Percentiles rank a stretch among this genome's conserved stretches.
Conservation (phyloP, 2,329 filamentous ascomycete species). For the Rachicladosporium sp. region DNA sequence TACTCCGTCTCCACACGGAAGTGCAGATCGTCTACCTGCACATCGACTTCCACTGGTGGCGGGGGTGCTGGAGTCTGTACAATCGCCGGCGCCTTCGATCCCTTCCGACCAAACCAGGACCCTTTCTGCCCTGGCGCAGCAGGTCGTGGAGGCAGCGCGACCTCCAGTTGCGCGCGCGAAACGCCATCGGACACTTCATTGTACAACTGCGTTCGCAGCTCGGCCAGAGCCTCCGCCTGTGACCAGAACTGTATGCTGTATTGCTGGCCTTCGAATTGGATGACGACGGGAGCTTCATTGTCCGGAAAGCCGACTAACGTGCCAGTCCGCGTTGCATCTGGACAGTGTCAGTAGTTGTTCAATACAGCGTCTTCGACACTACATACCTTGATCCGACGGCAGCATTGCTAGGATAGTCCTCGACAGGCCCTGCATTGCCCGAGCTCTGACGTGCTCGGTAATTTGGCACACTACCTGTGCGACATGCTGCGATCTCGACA, state of each 20-base stretch:
- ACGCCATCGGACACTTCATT: conserved; percentile 9
- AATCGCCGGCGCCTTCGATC: conserved; percentile 6
- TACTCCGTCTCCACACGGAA: conserved; percentile 32
- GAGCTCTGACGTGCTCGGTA: conserved; percentile 12
- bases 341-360: conserved; percentile 4
- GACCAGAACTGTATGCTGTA: conserved; percentile 22
- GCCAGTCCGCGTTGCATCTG: conserved; percentile 12
- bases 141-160: conserved; percentile 4
- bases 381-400: conserved; percentile 21
- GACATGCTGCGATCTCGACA: conserved; percentile 21
- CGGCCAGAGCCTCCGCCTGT: conserved; percentile 17
- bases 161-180: not conserved
- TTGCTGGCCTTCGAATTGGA: conserved; percentile 18
- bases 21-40: conserved; percentile 27
- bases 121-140: conserved; percentile 5
- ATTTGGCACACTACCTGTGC: conserved; percentile 16
- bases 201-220: conserved; percentile 14
- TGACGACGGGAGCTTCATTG: conserved; percentile 15
- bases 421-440: conserved; percentile 18
- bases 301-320: conserved; percentile 15
- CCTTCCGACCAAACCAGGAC: conserved; percentile 14
- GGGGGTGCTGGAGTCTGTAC: not conserved
- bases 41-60: conserved; percentile 14
- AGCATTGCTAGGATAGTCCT: conserved; percentile 19
- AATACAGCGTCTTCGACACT: not conserved